These are phyloP conservation scores for Phytophthora fragariaefolia DNA, from an alignment of 352 stramenopile genomes.

Conservation along the genomic window DNA sequence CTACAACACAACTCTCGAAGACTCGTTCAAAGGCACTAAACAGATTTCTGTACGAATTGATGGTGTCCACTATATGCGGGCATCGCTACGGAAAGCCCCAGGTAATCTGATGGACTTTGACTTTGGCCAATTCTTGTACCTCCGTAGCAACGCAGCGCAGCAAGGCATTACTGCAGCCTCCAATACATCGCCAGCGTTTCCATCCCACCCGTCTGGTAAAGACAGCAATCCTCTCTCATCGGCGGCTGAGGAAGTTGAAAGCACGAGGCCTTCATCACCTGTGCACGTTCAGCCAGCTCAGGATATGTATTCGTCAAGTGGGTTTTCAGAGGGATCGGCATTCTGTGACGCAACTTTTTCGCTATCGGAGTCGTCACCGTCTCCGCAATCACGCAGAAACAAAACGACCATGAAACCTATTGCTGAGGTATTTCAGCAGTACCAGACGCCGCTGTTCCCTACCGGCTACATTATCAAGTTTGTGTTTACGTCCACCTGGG, in stretches of 20 bases:
- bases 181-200: constrained; percentile 10
- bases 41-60: constrained; percentile 65
- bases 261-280: constrained; percentile 22
- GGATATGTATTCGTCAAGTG: constrained; percentile 7
- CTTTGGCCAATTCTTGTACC: constrained; percentile 84
- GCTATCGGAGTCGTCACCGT: constrained; percentile 13
- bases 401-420: constrained; percentile 56
- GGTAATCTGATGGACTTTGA: constrained; percentile 83
- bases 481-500: constrained; percentile 78
- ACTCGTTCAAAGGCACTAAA: constrained; percentile 82
- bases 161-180: not conserved
- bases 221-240: not conserved
- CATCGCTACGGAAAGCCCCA: constrained; percentile 81
- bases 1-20: constrained; percentile 78
- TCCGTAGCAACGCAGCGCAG: constrained; percentile 32
- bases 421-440: constrained; percentile 80
- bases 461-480: constrained; percentile 90
- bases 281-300: not conserved
- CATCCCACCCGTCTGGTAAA: constrained; percentile 22
- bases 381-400: constrained; percentile 4
- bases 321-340: constrained; percentile 11
- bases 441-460: constrained; percentile 86
- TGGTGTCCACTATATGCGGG: constrained; percentile 47
- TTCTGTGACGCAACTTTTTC: constrained; percentile 16
- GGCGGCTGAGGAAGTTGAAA: constrained; percentile 20